Evolutionary conservation across 2,329 filamentous ascomycete species (phyloP), one percentile per base, ranked within the genome.

Genomic region (Ciborinia camelliae): DNA sequence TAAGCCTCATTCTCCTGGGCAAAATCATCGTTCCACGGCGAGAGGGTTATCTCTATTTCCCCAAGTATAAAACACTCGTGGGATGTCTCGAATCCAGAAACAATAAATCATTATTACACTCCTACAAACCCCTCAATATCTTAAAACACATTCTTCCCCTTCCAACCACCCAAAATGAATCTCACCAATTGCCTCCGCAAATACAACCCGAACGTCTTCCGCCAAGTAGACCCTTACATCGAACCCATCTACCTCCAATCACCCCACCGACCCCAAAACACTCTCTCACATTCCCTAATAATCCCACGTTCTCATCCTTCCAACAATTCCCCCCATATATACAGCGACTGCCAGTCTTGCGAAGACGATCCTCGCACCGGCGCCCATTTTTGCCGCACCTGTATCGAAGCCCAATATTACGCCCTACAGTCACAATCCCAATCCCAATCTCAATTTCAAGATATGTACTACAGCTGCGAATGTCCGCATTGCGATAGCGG

Each of bases 341-440:
- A 57, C 23, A 45, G 20, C 8, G 61, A 57, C 51, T 63, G 61
- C 5, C 39, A 57, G 8, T 63, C 28, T 39, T 63, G 61, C 23
- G 61, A 63, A 63, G 61, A 63, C 4, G 61, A 63, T 37, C 61
- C 61, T 18, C 51, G 39, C 18, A 63, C 61, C 18, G 61, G 61
- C n/a, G 61, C 61, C 23, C 61, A 63, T 18, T 45, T 28, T 30
- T 63, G 62, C 12, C 54, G 52, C 35, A n/a, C 35, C 26, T 63
- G 62, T 41, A 47, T 59, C 26, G 48, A 39, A 37, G 43, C 41
- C 15, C 62, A 59, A 26, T 63, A 50, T 35, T 57, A 45, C 18
- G 30, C 55, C 30, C 30, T 59, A 7, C 41, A 55, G 8, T 41
- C 53, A 5, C 53, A 59, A 35, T 32, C 41, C 5, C n/a, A 58